phyloP scores from a whole-genome alignment of 176 grass and related monocot genomes.

The Eragrostis nindensis region DNA sequence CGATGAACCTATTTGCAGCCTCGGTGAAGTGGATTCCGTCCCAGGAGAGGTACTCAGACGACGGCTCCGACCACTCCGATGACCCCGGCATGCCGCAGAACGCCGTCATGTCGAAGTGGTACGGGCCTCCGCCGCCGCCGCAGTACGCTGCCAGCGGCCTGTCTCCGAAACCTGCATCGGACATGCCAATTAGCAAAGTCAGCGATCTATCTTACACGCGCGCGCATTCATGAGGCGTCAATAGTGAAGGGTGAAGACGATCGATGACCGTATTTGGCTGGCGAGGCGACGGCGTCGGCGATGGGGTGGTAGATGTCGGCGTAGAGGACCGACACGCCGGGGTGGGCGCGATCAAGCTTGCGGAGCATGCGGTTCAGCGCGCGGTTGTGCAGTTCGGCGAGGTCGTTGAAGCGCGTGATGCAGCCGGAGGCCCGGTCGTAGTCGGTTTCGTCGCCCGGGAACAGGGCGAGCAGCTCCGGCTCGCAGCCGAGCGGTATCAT shows the following conservation, averaged over 20 bases:
- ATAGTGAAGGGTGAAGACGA: no score
- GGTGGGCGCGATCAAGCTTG: conserved; percentile 36
- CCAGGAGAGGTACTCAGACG: conserved; percentile 20
- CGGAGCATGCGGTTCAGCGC: conserved; percentile 35
- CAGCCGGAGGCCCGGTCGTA: conserved; percentile 62
- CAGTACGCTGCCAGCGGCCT: conserved; percentile 41
- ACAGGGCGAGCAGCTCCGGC: conserved; percentile 44
- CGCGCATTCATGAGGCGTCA: no score
- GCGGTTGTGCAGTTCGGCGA: conserved; percentile 61
- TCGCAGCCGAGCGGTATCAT: conserved; percentile 66
- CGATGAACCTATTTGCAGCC: conserved; percentile 18
- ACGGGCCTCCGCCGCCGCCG: conserved; percentile 29
- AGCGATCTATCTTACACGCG: no score
- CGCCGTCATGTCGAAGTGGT: conserved; percentile 21
- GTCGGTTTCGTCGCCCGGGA: conserved; percentile 11
- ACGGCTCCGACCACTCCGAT: neutral
- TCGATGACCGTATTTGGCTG: conserved; percentile 14
- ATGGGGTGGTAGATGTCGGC: conserved; percentile 56
- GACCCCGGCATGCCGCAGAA: conserved; percentile 4
- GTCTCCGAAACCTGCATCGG: neutral
- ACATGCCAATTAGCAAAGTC: no score
- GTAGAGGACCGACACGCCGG: conserved; percentile 46
- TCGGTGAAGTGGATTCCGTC: conserved; percentile 32
- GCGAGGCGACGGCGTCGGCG: conserved; percentile 35
- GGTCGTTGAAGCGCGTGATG: conserved; percentile 53